Conservation (phyloP, 805 yeast species). For the Wickerhamiella sergipiensis region DNA sequence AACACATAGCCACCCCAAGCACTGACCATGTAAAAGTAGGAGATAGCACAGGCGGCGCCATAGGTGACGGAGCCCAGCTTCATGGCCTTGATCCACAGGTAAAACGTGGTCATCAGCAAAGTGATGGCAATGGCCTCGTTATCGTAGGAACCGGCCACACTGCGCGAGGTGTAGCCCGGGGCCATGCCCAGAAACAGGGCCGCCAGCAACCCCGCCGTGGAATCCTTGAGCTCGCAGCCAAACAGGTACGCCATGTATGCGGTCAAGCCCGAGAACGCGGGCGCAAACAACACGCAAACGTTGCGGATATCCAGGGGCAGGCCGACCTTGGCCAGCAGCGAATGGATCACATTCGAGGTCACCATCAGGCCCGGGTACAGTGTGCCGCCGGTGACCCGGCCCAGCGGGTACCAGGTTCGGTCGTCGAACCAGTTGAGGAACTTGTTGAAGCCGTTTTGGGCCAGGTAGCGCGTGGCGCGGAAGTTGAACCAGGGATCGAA, state of each 20-base stretch:
- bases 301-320: conserved; percentile 90
- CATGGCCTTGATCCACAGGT: conserved; percentile 87
- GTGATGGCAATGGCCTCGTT: conserved; percentile 98
- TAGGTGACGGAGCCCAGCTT: conserved; percentile 80
- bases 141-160: conserved; percentile 98
- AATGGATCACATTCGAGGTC: conserved; percentile 85
- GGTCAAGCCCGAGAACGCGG: conserved; percentile 88
- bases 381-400: conserved; percentile 98
- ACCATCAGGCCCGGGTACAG: conserved; percentile 97
- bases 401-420: conserved; percentile 97
- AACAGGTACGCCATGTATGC: conserved; percentile 80
- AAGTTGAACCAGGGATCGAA: conserved; percentile 59
- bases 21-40: conserved; percentile 95
- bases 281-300: conserved; percentile 90
- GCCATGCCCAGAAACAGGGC: conserved; percentile 96
- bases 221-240: conserved; percentile 80
- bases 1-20: conserved; percentile 99
- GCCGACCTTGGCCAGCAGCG: conserved; percentile 44
- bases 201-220: conserved; percentile 78
- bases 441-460: conserved; percentile 69
- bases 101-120: conserved; percentile 86
- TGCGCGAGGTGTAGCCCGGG: conserved; percentile 95
- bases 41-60: conserved; percentile 71
- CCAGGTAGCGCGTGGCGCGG: conserved; percentile 89
- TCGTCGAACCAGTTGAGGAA: conserved; percentile 98